A percentile compares a stretch with the other conserved stretches of the same genome.
These are phyloP conservation scores for Alternaria atra DNA, from an alignment of 2,329 filamentous ascomycete genomes.

Conservation along the genomic window DNA sequence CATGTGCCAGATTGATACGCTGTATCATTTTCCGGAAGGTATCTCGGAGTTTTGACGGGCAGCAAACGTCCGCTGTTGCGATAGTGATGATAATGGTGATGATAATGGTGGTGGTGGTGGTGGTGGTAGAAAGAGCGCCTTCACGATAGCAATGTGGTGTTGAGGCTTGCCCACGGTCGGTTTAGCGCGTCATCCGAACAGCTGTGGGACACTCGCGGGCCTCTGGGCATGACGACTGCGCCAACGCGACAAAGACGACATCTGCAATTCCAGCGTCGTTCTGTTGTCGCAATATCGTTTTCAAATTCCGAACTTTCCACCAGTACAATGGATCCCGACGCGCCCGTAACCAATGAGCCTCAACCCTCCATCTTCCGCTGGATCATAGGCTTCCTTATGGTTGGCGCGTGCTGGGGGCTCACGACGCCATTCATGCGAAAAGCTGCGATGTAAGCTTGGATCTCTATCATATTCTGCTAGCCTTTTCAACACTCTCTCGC, in stretches of 20 bases:
- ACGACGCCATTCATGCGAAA: slow-evolving; percentile 89
- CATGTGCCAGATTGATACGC: neutral
- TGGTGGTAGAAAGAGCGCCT: neutral
- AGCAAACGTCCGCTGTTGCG: neutral
- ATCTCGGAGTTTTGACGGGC: neutral
- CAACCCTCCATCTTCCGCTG: slow-evolving; percentile 74
- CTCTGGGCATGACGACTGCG: neutral
- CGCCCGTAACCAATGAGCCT: slow-evolving; percentile 32
- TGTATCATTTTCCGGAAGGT: neutral
- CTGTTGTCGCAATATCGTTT: neutral
- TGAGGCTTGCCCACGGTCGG: slow-evolving; percentile 13
- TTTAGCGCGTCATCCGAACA: slow-evolving; percentile 6
- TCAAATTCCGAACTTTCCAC: neutral
- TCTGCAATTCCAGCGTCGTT: neutral
- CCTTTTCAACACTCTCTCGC: neutral
- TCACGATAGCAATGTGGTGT: slow-evolving; percentile 2
- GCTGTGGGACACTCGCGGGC: neutral
- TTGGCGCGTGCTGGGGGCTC: slow-evolving; percentile 91
- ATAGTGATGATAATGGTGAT: neutral
- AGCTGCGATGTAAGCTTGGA: slow-evolving; percentile 68
- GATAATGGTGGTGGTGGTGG: neutral
- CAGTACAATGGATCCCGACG: slow-evolving; percentile 43
- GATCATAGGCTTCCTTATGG: slow-evolving; percentile 86
- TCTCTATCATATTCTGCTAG: neutral
- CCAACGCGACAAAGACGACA: neutral